A percentile compares a stretch with the other conserved stretches of the same genome.
Conservation (phyloP, 768 basidiomycete species). For the Tulasnella sp. region DNA sequence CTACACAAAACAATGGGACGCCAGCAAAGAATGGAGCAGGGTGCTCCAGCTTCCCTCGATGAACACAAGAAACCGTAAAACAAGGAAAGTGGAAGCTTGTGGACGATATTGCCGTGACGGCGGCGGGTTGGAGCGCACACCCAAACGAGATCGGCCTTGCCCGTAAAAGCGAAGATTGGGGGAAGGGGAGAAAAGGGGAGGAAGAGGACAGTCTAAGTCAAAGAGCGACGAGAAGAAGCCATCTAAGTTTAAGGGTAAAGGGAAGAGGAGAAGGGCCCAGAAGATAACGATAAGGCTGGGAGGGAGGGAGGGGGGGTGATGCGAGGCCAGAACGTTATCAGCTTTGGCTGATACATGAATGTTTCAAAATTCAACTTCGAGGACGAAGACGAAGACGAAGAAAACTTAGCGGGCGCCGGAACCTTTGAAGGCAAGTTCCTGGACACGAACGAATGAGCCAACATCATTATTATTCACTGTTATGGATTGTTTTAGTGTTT, state of each 20-base stretch:
- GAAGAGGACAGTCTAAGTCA: conserved; percentile 16
- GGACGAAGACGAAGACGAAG: conserved; percentile 39
- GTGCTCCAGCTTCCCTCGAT: conserved; percentile 47
- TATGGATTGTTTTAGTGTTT: not conserved
- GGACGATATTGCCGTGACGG: conserved; percentile 21
- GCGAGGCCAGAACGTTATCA: not conserved
- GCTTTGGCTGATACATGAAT: not conserved
- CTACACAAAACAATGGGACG: conserved; percentile 54
- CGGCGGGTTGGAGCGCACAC: conserved; percentile 21
- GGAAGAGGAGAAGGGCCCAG: conserved; percentile 26
- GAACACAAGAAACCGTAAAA: conserved; percentile 29
- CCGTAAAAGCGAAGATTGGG: conserved; percentile 16
- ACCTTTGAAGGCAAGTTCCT: conserved; percentile 36
- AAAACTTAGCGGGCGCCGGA: conserved; percentile 22
- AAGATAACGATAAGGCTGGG: conserved; percentile 34
- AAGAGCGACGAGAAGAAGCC: conserved; percentile 17
- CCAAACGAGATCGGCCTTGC: conserved; percentile 28
- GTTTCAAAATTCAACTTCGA: conserved; percentile 36
- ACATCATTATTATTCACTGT: not conserved
- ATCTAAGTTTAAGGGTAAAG: conserved; percentile 21
- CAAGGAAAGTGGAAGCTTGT: conserved; percentile 18
- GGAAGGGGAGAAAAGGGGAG: conserved; percentile 18
- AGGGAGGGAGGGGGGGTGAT: conserved; percentile 39
- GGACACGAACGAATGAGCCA: conserved; percentile 30
- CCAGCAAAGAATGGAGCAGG: conserved; percentile 77